Conservation (phyloP, 2,329 filamentous ascomycete genomes). For the Penicillium sp. region DNA sequence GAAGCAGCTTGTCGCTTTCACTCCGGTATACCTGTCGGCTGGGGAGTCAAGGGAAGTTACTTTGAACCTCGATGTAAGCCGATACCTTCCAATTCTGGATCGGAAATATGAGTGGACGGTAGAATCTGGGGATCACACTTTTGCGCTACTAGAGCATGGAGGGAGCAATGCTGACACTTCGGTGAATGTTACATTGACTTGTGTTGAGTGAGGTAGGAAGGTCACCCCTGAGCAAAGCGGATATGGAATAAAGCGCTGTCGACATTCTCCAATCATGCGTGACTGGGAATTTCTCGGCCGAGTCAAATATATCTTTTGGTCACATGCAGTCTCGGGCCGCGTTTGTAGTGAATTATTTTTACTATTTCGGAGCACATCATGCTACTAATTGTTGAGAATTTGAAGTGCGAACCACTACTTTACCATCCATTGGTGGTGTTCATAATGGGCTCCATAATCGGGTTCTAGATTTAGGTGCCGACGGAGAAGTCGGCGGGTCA, state of each 20-base stretch:
- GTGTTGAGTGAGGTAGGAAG: conserved; percentile 19
- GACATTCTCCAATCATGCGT: background rate
- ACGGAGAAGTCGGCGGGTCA: no score
- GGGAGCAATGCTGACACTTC: conserved; percentile 34
- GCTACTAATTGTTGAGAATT: no score
- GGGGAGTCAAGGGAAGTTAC: conserved; percentile 32
- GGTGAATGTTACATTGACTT: conserved; percentile 40
- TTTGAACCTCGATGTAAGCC: conserved; percentile 21
- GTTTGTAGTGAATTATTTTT: no score
- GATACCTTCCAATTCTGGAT: conserved; percentile 47
- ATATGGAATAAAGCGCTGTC: background rate
- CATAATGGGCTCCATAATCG: no score
- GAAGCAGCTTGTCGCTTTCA: conserved; percentile 47
- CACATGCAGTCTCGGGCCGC: no score
- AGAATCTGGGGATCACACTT: conserved; percentile 46
- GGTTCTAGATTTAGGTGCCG: no score
- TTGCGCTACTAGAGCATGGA: conserved; percentile 45
- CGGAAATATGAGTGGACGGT: conserved; percentile 46
- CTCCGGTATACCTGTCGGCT: conserved; percentile 38
- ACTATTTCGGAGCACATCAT: no score
- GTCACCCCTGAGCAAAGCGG: background rate
- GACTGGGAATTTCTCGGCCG: background rate
- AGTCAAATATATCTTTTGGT: no score
- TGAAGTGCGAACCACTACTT: no score
- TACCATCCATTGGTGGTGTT: no score